phyloP scores from a whole-genome alignment of 345 rosid genomes.

The Murraya paniculata region DNA sequence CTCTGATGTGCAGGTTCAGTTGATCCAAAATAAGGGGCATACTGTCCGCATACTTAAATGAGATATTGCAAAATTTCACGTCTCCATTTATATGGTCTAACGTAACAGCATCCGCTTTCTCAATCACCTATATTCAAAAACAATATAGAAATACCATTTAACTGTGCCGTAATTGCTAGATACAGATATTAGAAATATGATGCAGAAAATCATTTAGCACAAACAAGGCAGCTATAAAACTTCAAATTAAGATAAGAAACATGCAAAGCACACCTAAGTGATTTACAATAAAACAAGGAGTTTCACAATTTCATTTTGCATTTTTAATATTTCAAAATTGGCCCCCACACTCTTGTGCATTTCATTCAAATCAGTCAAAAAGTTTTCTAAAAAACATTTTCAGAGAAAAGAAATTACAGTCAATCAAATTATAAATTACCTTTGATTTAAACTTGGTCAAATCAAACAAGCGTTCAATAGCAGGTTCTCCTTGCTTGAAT shows the following conservation, averaged over 20 bases:
- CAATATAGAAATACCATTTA: neutral
- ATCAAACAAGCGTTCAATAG: constrained; percentile 76
- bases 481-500: constrained; percentile 95
- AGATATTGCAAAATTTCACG: constrained; percentile 60
- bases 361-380: constrained; percentile 1
- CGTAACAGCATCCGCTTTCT: constrained; percentile 54
- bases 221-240: neutral
- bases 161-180: neutral
- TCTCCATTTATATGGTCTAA: constrained; percentile 68
- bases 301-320: neutral
- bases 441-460: constrained; percentile 53
- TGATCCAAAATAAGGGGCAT: constrained; percentile 59
- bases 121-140: constrained; percentile 51
- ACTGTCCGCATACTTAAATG: constrained; percentile 62
- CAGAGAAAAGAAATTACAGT: neutral
- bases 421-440: constrained; percentile 35
- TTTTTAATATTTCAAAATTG: neutral
- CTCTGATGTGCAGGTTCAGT: constrained; percentile 72
- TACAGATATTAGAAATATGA: neutral
- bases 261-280: neutral
- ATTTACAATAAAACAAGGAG: neutral
- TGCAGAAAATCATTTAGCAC: neutral
- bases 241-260: neutral
- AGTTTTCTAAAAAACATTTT: neutral
- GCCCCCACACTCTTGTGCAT: neutral